Evolutionary conservation across 2,329 filamentous ascomycete species (phyloP), one percentile per base, ranked within the genome.

Genomic region (Hypoxylon sp.): DNA sequence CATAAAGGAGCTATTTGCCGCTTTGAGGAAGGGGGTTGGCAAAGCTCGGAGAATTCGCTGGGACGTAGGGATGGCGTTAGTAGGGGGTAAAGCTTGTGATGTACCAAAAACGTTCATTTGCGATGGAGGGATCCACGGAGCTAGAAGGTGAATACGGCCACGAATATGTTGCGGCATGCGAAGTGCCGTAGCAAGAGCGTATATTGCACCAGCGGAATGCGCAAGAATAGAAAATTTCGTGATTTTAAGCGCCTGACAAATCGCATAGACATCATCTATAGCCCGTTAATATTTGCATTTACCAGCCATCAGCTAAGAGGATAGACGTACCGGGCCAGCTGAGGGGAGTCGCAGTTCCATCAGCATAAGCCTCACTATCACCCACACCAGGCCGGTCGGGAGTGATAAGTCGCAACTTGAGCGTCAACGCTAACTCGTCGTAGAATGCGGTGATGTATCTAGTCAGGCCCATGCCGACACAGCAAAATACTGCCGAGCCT

Each of bases 361-460:
- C 93, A 37, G 89, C 84, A 78, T 97, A 94, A 30, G 92, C 81
- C 74, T 96, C 94, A 75, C 95, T 97, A 74, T 93, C 94, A 50
- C 96, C 96, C 14, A 99, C 93, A 25, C 96, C 96, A 58, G 96
- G 96, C 56, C 96, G 88, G 78, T 99, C 96, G 5, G 95, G 91
- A 0, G 96, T 98, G 70, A 99, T 97, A 54, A 99, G 84, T 19
- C 96, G 89, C 61, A 99, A 81, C 77, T 93, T 96, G 63, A 99
- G 82, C 0, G 94, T 97, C 74, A 92, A 82, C 2, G 96, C 96
- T 56, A 99, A 83, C 78, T 99, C 96, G 77, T 99, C 96, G 76
- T 98, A 99, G 77, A 99, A 99, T 0, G 94, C 94, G 65, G 93
- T 97, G 64, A 99, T 92, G 76, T 96, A 99, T 78, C 96, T 88